Evolutionary conservation across 2,329 filamentous ascomycete species (phyloP), one percentile per base, ranked within the genome.

Genomic region (Fusarium multiceps): DNA sequence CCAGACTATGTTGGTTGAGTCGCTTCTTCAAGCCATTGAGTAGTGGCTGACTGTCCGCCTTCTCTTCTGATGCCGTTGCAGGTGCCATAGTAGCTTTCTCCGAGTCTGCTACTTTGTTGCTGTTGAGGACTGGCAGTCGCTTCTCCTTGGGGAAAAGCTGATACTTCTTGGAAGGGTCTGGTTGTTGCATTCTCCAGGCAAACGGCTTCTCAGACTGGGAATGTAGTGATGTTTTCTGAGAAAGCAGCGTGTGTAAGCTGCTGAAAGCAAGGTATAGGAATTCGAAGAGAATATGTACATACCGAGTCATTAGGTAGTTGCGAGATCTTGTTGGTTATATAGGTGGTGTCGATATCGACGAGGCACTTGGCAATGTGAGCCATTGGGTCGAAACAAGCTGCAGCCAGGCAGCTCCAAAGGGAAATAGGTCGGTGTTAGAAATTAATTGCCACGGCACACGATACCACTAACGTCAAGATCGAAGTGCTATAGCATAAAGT

Each of bases 281-380:
- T 65, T 65, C 72, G 27, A 41, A 45, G 41, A 41, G 43, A 51
- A 55, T 20, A 55, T 48, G 20, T 59, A 28, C 70, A 56, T 85
- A 86, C 84, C 77, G 80, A 80, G 54, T 85, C 82, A 68, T 78
- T 80, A 56, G 81, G 78, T 66, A 81, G 74, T 63, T 82, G 80
- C 60, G 85, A 84, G 68, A 81, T 75, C 61, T 82, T 80, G 78
- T 82, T 85, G 71, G 82, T 82, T 83, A 87, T 85, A 84, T 85
- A 83, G 75, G 78, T 82, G 64, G 79, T 76, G 73, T 85, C 84
- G 62, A 78, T 76, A 73, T 84, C 82, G 71, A 85, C 80, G 80
- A 90, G 83, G 77, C 87, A 89, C 73, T 81, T 85, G 77, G 85
- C 86, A 78, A 90, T 89, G 78, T 90, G 88, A 79, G 87, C 86